phyloP scores from a whole-genome alignment of 1,284 basidiomycete species.

The Sphaerobolus stellatus region DNA sequence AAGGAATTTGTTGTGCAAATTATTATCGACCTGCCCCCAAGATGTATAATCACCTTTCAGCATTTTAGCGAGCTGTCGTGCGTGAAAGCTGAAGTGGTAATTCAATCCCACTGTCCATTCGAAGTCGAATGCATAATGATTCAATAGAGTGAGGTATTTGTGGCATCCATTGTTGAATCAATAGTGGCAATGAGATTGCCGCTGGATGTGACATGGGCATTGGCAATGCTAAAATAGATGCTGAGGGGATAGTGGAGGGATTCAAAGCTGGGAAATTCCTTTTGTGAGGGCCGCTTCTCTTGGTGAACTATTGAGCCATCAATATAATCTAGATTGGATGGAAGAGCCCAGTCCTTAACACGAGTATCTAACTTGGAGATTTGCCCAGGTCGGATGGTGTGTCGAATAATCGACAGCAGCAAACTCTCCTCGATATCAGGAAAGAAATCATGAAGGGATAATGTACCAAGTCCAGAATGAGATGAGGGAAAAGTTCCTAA shows the following conservation, averaged over 20 bases:
- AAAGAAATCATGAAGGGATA: constrained; percentile 24
- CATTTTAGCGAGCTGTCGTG: constrained; percentile 34
- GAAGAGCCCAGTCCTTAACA: constrained; percentile 30
- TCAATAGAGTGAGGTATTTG: constrained; percentile 29
- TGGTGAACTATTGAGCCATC: neutral
- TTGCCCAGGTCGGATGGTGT: constrained; percentile 29
- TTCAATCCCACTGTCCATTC: constrained; percentile 34
- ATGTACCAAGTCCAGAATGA: neutral
- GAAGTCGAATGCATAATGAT: constrained; percentile 32
- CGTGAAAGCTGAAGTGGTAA: constrained; percentile 36
- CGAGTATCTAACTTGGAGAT: constrained; percentile 36
- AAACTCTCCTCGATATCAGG: constrained; percentile 33
- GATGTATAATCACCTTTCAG: neutral
- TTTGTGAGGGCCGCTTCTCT: neutral
- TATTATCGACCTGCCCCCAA: neutral
- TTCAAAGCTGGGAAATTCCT: constrained; percentile 1
- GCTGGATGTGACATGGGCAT: neutral
- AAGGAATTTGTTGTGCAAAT: neutral
- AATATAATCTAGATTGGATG: constrained; percentile 27
- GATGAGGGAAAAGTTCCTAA: too few relatives aligned
- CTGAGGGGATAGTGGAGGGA: constrained; percentile 36
- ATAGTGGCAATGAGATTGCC: neutral
- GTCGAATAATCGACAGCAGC: constrained; percentile 30
- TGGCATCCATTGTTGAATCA: neutral
- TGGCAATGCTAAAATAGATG: constrained; percentile 34